Evolutionary conservation across 495 filamentous ascomycete species (phyloP), one percentile per base, ranked within the genome.

Genomic region (Cairneyella variabilis): DNA sequence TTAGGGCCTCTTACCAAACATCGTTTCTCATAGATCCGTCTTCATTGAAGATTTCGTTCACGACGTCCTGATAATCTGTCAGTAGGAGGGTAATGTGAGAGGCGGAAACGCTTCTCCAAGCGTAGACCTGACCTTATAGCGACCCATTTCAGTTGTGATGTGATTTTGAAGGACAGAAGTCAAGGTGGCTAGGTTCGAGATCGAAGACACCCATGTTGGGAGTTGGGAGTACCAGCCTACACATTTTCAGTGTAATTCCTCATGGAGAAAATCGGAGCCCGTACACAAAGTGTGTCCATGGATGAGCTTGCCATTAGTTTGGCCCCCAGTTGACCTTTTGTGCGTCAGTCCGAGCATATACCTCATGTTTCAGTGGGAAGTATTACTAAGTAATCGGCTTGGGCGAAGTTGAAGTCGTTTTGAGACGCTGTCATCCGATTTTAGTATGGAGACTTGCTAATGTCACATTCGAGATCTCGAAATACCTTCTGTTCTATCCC

Each of bases 221-320:
- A 85, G 76, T 69, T 86, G 82, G 37, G 79, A 80, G 70, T 84
- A 75, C 82, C 80, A 86, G n/a, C n/a, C n/a, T n/a, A n/a, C n/a
- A n/a, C n/a, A n/a, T n/a, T n/a, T n/a, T n/a, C n/a, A n/a, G n/a
- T n/a, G n/a, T n/a, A n/a, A n/a, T n/a, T n/a, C n/a, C n/a, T n/a
- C n/a, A n/a, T n/a, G n/a, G n/a, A n/a, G n/a, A n/a, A n/a, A n/a
- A n/a, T n/a, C n/a, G n/a, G n/a, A n/a, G n/a, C n/a, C n/a, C n/a
- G n/a, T n/a, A 57, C 81, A 71, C 42, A 77, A 66, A 14, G 80
- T 85, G 68, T 85, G 83, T 27, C 83, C 80, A 58, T 83, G 80
- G 59, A 85, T 68, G 40, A 75, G 66, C 68, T 79, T 77, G 63
- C 73, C 74, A 69, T 81, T 78, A 28, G 66, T 57, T 3, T 60